Base-by-base conservation (phyloP, 2,329 filamentous ascomycete species). In the Xylaria sp. region DNA sequence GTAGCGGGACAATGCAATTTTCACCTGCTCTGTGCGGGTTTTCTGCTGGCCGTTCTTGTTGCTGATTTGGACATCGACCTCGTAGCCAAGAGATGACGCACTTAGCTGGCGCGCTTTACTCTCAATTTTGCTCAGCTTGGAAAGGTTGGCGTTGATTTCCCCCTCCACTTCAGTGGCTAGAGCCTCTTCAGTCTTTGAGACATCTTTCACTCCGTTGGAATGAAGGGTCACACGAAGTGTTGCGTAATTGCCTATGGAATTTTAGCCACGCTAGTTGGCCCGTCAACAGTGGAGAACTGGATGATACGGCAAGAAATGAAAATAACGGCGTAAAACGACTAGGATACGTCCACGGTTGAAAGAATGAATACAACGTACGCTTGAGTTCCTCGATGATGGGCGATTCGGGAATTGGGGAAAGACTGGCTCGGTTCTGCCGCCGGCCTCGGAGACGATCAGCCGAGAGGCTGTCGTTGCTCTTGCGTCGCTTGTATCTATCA, bases 171-270 rank as follows among this genome's bases (percentile, higher is more conserved):
- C 64, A 0, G 45, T 58, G 2, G 58, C 56, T 2, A 77, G 55
- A 11, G 64, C 48, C 30, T 71, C 56, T 55, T 73, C 69, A n/a
- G 65, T 56, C 27, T 66, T 64, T 30, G 73, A 71, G 17, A 77
- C 67, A 12, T 70, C 50, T 11, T 69, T 65, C 27, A 75, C 48
- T 8, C 68, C 70, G 14, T 70, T 69, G 55, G 74, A 75, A 63
- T 77, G 76, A 7, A 77, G 51, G 12, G 73, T 71, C 21, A 71
- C 70, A 30, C 75, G 75, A 14, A 77, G 70, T 27, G 72, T 53
- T 39, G 71, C 66, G 65, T 74, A 76, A 58, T 70, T 71, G 55
- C 65, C 76, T 78, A 24, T 12, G 36, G 11, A 27, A 24, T 34
- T 45, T 72, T 62, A 73, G 64, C 32, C 51, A 30, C 11, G 17